A percentile compares a stretch with the other conserved stretches of the same genome.
Evolutionary conservation across 345 rosid genomes (phyloP).

Genomic region (Psidium guajava): DNA sequence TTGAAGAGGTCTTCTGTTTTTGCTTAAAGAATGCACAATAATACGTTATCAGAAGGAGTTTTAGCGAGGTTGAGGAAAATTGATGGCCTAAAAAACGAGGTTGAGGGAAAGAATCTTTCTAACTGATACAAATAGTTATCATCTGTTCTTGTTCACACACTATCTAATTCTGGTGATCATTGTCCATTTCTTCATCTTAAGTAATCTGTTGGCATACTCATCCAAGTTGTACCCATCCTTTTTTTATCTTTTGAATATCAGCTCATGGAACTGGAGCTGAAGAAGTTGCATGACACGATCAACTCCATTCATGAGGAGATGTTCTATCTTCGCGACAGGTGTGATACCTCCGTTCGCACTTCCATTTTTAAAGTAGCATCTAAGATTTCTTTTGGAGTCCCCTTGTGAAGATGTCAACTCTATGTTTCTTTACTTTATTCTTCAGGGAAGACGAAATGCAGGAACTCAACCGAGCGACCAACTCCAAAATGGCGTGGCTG

Average conservation of each 20-base stretch:
- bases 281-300: slow-evolving; percentile 65
- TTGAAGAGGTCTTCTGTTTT: not conserved
- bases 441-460: slow-evolving; percentile 95
- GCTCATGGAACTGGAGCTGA: slow-evolving; percentile 81
- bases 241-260: slow-evolving; percentile 9
- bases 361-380: not conserved
- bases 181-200: not conserved
- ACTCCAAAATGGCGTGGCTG: slow-evolving; percentile 69
- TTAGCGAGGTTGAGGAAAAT: not conserved
- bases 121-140: not conserved
- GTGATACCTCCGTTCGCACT: not conserved
- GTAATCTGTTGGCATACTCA: not conserved
- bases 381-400: not conserved
- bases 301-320: slow-evolving; percentile 75
- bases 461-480: slow-evolving; percentile 51
- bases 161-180: not conserved
- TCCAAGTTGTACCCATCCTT: not conserved
- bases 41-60: not conserved
- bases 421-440: not conserved
- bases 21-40: not conserved
- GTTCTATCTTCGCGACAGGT: slow-evolving; percentile 84
- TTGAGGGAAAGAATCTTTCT: not conserved
- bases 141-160: not conserved
- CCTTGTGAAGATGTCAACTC: not conserved
- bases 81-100: not conserved